These are phyloP conservation scores for Ganoderma leucocontextum DNA, from an alignment of 1,284 basidiomycete genomes.

Conservation along the genomic window DNA sequence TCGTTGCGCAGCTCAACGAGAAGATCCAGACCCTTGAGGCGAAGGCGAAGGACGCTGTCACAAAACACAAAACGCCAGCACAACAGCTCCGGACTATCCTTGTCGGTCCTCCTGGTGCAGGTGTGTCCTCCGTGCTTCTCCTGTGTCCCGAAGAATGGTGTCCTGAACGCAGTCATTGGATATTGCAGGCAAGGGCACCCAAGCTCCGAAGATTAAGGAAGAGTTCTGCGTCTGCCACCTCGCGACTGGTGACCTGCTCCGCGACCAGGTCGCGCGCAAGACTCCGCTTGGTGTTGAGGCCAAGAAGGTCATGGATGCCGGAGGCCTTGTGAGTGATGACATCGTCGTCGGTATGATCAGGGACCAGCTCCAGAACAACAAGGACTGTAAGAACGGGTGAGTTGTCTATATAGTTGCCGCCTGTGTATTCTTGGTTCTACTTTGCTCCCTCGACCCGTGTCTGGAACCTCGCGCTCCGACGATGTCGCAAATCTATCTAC, in stretches of 20 bases:
- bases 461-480: constrained; percentile 12
- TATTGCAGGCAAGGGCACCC: constrained; percentile 91
- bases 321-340: constrained; percentile 94
- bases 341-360: constrained; percentile 99
- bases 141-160: background rate
- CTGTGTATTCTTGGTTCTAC: background rate
- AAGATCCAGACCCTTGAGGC: constrained; percentile 81
- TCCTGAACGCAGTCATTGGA: background rate
- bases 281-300: constrained; percentile 91
- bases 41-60: constrained; percentile 58
- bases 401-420: constrained; percentile 29
- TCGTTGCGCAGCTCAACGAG: constrained; percentile 83
- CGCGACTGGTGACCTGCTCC: constrained; percentile 98
- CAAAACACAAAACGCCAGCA: constrained; percentile 68
- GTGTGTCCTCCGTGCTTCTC: constrained; percentile 54
- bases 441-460: background rate
- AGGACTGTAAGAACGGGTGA: constrained; percentile 92
- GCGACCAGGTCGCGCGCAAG: constrained; percentile 91
- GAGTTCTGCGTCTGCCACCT: constrained; percentile 97
- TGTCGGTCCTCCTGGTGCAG: constrained; percentile 96
- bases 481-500: background rate
- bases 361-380: constrained; percentile 94
- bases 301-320: constrained; percentile 98
- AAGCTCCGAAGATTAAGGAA: constrained; percentile 93
- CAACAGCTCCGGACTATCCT: constrained; percentile 90